Percentiles rank a stretch among this genome's conserved stretches.
These are phyloP conservation scores for Ceratocystis lukuohia DNA, from an alignment of 2,329 filamentous ascomycete genomes.

Conservation along the genomic window DNA sequence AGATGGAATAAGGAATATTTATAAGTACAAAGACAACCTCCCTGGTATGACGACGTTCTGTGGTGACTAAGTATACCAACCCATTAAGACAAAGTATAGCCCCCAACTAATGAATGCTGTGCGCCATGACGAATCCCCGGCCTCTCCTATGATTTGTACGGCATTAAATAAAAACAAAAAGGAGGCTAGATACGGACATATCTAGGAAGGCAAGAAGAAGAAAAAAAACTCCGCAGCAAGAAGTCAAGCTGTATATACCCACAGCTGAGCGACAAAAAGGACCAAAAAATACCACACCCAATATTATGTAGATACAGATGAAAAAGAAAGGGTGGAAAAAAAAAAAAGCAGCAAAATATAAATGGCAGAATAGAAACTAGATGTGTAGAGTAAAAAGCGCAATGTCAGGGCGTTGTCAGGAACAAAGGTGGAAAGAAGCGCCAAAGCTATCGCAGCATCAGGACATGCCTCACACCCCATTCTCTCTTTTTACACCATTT, in stretches of 20 bases:
- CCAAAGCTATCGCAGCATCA: neutral
- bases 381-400: neutral
- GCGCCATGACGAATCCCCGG: neutral
- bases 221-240: neutral
- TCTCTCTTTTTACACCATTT: slow-evolving; percentile 12
- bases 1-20: slow-evolving; percentile 1
- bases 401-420: neutral
- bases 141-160: slow-evolving; percentile 2
- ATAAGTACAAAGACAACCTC: neutral
- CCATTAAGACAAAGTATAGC: neutral
- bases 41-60: neutral
- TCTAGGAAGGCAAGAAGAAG: slow-evolving; percentile 7
- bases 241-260: neutral
- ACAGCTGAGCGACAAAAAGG: neutral
- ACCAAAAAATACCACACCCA: slow-evolving; percentile 7
- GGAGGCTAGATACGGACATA: neutral
- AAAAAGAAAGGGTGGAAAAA: slow-evolving; percentile 1
- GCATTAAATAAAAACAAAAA: slow-evolving; percentile 3
- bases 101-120: neutral
- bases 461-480: neutral
- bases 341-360: slow-evolving; percentile 1
- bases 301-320: neutral
- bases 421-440: neutral
- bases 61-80: neutral
- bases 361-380: neutral